A percentile compares a stretch with the other conserved stretches of the same genome.
These are phyloP conservation scores for Tulasnella sp. DNA, from an alignment of 768 basidiomycete species.

Conservation along the genomic window DNA sequence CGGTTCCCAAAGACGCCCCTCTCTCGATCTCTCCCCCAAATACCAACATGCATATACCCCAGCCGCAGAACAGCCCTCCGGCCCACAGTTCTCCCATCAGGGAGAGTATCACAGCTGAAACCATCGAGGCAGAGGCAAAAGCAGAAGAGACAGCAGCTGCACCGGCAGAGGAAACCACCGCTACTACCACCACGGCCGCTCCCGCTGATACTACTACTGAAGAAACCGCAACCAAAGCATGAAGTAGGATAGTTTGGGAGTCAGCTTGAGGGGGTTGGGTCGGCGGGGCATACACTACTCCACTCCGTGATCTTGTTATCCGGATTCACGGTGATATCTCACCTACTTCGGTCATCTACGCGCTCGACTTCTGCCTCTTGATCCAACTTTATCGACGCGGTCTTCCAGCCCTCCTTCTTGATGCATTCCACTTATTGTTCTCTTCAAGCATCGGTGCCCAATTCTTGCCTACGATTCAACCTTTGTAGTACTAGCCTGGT, in stretches of 20 bases:
- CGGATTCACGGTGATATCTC: neutral
- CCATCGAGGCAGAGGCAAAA: neutral
- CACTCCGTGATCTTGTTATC: neutral
- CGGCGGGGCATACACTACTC: neutral
- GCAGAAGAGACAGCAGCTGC: neutral
- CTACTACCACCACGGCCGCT: neutral
- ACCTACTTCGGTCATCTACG: neutral
- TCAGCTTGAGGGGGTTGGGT: neutral
- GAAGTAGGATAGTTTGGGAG: neutral
- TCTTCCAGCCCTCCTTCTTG: neutral
- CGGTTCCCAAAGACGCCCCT: neutral
- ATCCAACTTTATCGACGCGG: neutral
- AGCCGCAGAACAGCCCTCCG: slow-evolving; percentile 21
- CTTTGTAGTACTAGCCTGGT: neutral
- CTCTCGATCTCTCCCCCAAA: slow-evolving; percentile 28
- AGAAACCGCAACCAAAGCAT: neutral
- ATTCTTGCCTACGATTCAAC: neutral
- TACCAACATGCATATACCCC: slow-evolving; percentile 9
- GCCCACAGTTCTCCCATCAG: slow-evolving; percentile 27
- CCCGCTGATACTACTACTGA: neutral
- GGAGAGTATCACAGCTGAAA: slow-evolving; percentile 22
- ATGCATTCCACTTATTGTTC: neutral
- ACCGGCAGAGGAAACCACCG: no score
- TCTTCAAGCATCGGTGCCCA: neutral
- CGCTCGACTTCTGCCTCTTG: neutral